Base-by-base conservation (phyloP, 1,284 basidiomycete genomes). In the Mycosarcoma mackinlayi region DNA sequence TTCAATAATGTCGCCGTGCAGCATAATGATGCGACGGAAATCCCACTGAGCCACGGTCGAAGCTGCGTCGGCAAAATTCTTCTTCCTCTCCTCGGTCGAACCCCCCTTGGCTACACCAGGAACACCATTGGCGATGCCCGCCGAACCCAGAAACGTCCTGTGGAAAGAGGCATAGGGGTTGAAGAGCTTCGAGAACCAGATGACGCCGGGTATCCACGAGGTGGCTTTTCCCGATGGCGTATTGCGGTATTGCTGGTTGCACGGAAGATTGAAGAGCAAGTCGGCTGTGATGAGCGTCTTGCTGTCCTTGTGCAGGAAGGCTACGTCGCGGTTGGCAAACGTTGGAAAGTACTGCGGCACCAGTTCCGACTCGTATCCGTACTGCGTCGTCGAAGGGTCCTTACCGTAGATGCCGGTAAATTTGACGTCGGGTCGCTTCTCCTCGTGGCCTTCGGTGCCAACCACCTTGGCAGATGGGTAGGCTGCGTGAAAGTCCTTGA, bases 1-100 rank as follows among this genome's bases (percentile, higher is more conserved):
- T 82, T 93, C 92, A 57, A 94, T 91, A 18, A 93, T 90, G 72
- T 93, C 91, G 86, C 91, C 94, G 83, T 97, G 94, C 78, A 93
- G 95, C 42, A 92, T 92, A 59, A 97, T 93, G 78, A 98, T 91
- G 40, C 91, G 86, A 27, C 91, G 88, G 81, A 93, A 94, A 75
- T 94, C 89, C 93, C 93, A 94, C 2, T 84, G 86, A 1, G 88
- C 86, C 3, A 94, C 91, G 1, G 86, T 89, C 72, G 86, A 87
- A 3, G 87, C 89, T 75, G 92, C 74, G 34, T 68, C 56, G 18
- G 76, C 76, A 60, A 79, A 78, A 40, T 64, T 56, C 44, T 60
- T 70, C 49, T 62, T 54, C 34, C 62, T 50, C 33, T 79, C 76
- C 23, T 65, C 31, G 23, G 51, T 52, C 88, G 25, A 87, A 27